phyloP scores from a whole-genome alignment of 2,329 filamentous ascomycete genomes.

The Phialophora macrospora region DNA sequence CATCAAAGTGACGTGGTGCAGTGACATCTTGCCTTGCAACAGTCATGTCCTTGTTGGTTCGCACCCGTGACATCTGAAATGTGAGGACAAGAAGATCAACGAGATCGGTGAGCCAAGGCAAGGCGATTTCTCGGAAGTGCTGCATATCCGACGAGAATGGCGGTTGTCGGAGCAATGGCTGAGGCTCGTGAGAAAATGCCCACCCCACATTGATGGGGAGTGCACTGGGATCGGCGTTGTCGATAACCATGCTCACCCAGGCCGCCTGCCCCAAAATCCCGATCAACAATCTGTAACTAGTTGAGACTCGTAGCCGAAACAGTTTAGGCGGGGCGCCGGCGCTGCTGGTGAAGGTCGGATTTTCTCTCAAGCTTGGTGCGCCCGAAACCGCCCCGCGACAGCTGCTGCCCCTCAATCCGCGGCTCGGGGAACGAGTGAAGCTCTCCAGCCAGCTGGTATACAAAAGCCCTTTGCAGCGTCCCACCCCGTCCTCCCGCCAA shows the following conservation, averaged over 20 bases:
- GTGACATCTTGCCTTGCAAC: background rate
- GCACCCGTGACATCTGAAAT: background rate
- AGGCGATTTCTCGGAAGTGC: conserved; percentile 1
- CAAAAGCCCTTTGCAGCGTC: background rate
- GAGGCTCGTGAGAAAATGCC: background rate
- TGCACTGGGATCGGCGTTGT: background rate
- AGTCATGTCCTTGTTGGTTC: background rate
- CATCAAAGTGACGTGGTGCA: background rate
- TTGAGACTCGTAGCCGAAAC: background rate
- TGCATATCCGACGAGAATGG: background rate
- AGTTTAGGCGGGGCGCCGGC: background rate
- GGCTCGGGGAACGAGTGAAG: background rate
- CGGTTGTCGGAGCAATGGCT: background rate
- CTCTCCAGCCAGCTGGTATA: background rate
- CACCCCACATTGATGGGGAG: background rate
- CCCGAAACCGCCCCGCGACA: conserved; percentile 1
- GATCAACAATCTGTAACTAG: conserved; percentile 9
- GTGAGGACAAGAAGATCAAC: background rate
- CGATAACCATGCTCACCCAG: background rate
- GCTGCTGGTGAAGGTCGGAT: conserved; percentile 3
- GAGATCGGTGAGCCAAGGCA: background rate
- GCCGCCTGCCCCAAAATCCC: background rate
- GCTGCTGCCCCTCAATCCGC: conserved; percentile 14
- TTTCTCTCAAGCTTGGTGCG: background rate
- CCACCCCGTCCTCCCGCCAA: conserved; percentile 13